These are phyloP conservation scores for Mortierella sp. DNA, from an alignment of 371 early-diverging fungal genomes.

Conservation along the genomic window DNA sequence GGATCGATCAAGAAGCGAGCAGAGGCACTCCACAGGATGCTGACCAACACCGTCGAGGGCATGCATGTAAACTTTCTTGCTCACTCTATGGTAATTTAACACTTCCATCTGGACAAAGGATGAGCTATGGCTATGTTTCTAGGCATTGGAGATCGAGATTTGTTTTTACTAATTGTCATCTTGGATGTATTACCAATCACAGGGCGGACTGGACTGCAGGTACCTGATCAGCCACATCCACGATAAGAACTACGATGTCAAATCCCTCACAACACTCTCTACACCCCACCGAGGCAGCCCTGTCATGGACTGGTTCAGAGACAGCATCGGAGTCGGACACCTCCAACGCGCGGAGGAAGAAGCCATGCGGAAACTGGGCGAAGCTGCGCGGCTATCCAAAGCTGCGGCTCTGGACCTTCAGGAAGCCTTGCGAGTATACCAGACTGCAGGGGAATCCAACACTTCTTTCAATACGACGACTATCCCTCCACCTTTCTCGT, in stretches of 20 bases:
- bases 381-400: slow-evolving; percentile 28
- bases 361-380: slow-evolving; percentile 38
- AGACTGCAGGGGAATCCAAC: not conserved
- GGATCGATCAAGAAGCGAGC: slow-evolving; percentile 88
- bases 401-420: slow-evolving; percentile 24
- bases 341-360: slow-evolving; percentile 38
- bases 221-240: slow-evolving; percentile 86
- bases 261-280: slow-evolving; percentile 87
- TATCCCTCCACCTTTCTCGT: not conserved
- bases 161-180: slow-evolving; percentile 19
- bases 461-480: not conserved
- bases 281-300: slow-evolving; percentile 93
- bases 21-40: slow-evolving; percentile 76
- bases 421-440: slow-evolving; percentile 13
- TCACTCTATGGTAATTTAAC: slow-evolving; percentile 80
- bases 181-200: not conserved
- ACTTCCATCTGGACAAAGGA: no score
- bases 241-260: slow-evolving; percentile 72
- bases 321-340: slow-evolving; percentile 74
- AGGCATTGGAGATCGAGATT: no score
- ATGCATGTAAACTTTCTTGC: slow-evolving; percentile 86
- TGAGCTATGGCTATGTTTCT: slow-evolving; percentile 3
- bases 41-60: slow-evolving; percentile 67
- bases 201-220: slow-evolving; percentile 91
- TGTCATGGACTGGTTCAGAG: slow-evolving; percentile 93